Evolutionary conservation across 148 eudicot genomes (phyloP).

Genomic region (Pharnaceum exiguum): DNA sequence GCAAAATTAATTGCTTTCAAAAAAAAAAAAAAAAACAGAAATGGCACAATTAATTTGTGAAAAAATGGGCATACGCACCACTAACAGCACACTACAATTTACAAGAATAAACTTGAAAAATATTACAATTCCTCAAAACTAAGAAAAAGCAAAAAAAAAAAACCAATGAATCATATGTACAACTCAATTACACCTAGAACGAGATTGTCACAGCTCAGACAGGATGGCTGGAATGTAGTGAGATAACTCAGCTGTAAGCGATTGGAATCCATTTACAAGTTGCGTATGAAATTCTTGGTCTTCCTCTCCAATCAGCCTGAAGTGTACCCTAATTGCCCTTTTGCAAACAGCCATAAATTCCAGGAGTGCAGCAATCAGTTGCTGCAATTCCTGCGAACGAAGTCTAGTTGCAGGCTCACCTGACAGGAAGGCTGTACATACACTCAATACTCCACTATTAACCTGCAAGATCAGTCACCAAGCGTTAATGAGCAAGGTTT

Average conservation of each 20-base stretch:
- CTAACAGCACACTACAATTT: too few relatives aligned
- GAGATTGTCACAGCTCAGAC: conserved; percentile 58
- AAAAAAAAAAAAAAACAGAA: too few relatives aligned
- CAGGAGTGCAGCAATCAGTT: conserved; percentile 94
- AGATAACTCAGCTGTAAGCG: conserved; percentile 94
- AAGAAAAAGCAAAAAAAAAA: background rate
- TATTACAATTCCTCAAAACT: too few relatives aligned
- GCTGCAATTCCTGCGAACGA: conserved; percentile 96
- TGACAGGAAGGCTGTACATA: conserved; percentile 93
- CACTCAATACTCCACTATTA: conserved; percentile 96
- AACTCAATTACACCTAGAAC: background rate
- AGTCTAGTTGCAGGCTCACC: conserved; percentile 98
- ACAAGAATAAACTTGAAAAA: too few relatives aligned
- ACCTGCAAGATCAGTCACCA: conserved; percentile 44
- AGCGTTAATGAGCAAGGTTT: background rate
- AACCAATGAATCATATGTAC: conserved; percentile 6
- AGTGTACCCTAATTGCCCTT: conserved; percentile 94
- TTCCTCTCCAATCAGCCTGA: conserved; percentile 94
- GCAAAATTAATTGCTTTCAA: too few relatives aligned
- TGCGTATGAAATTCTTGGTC: conserved; percentile 98
- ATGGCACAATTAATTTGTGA: too few relatives aligned
- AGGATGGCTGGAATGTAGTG: conserved; percentile 99
- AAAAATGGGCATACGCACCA: too few relatives aligned
- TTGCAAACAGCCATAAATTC: conserved; percentile 99
- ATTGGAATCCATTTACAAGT: conserved; percentile 95